Evolutionary conservation across 208 protist species (phyloP), one percentile per base, ranked within the genome.

Genomic region (Leishmania amazonensis): DNA sequence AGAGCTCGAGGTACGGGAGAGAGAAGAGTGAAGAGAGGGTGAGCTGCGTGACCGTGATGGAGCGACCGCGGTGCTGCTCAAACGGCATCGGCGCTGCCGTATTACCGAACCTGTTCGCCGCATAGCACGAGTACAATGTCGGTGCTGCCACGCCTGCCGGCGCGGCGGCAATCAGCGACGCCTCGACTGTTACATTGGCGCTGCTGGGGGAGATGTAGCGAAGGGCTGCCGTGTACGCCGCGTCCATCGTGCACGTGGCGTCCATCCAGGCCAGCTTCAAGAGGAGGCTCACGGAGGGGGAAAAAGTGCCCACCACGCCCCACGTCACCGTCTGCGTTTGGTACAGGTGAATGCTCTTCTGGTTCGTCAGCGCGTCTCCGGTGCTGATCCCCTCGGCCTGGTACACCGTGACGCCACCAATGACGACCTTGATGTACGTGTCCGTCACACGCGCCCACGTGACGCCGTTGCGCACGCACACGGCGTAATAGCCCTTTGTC

Each of bases 201-300:
- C 82, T 89, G 78, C 83, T 93, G 40, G 83, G 67, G 40, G 89
- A 89, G 42, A 92, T 64, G 65, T 87, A 85, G 21, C 60, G 75
- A 21, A 89, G 82, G 54, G 72, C 73, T 15, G 88, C 54, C 17
- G 80, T 82, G 84, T 92, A 93, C 24, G 86, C 88, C 8, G 88
- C 85, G 21, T 60, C 72, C 1, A 78, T 81, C 42, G 31, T 45
- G 70, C 91, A 95, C 24, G 80, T 87, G 6, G 84, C 38, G 80
- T 95, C 87, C 75, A 92, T 83, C 89, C 89, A 95, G 2, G 92
- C 89, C 24, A 95, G 89, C 53, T 67, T 80, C 64, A 95, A 81
- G 9, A 85, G 62, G 9, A 90, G 79, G 28, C 75, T n/a, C 19
- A 76, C 79, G 24, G 76, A 65, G 2, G 84, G 60, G 1, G 77